Base-by-base conservation (phyloP, 805 yeast genomes). In the Saccharomycopsis fermentans region DNA sequence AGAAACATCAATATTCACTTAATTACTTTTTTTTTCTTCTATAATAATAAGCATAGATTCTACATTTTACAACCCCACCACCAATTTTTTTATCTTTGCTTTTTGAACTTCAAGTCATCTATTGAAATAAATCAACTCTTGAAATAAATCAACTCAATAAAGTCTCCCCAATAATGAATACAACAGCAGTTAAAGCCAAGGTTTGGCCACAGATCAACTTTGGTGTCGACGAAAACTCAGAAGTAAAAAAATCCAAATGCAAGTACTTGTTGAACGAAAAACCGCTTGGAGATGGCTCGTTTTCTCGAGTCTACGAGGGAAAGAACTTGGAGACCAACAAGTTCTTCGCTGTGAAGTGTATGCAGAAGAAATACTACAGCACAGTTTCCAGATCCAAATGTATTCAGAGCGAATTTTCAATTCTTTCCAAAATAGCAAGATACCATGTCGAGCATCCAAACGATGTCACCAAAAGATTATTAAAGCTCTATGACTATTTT, bases 401-500 rank as follows among this genome's bases (percentile, higher is more conserved):
- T 71, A 74, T 86, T 19, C 81, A 81, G 58, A 80, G 84, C 63
- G 92, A 86, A 68, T 80, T 86, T 59, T 71, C 74, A 6, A 77
- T 84, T 1, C 73, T 86, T 50, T 75, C 75, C 67, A 76, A 75
- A 29, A 70, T 82, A 9, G 77, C 82, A 54, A 71, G 70, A 60
- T 77, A 76, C 36, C 82, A 81, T 60, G 70, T 14, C 3, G 9
- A 16, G 9, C 17, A 24, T n/a, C 36, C 54, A 14, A 40, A 57
- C 24, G 57, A 52, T 24, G 14, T 63, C 19, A 55, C 54, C 29
- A 65, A 77, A 24, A 81, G 83, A 66, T 76, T 86, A 14, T 71
- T 86, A 57, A 83, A 83, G 43, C 69, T 86, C 55, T 75, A 81
- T 9, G 91, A 86, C 70, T 82, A 78, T 69, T 86, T 86, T 67